Percentiles rank a stretch among this genome's conserved stretches.
Conservation (phyloP, 2,329 filamentous ascomycete species). For the Fusarium nanum region DNA sequence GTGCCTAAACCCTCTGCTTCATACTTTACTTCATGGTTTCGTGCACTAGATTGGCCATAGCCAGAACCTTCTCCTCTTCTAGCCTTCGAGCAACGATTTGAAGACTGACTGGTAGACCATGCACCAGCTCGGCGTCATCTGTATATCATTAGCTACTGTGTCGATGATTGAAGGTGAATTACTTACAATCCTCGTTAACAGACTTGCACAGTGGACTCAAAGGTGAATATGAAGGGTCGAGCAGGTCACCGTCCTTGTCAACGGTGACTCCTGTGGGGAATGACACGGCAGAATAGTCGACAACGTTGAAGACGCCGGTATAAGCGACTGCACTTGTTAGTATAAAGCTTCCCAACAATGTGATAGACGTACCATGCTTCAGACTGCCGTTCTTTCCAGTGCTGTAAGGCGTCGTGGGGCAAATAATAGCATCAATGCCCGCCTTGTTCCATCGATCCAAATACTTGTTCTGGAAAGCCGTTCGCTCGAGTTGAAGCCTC, state of each 20-base stretch:
- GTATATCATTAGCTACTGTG: not conserved
- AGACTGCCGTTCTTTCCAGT: conserved; percentile 58
- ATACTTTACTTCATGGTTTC: conserved; percentile 9
- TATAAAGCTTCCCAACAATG: rapidly evolving
- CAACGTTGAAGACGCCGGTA: conserved; percentile 62
- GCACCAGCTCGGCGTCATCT: conserved; percentile 55
- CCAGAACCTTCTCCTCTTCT: conserved; percentile 56
- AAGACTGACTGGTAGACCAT: conserved; percentile 58
- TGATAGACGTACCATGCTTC: conserved; percentile 53
- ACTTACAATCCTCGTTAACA: conserved; percentile 59
- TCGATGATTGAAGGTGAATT: rapidly evolving
- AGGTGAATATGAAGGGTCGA: conserved; percentile 48
- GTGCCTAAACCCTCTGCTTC: rapidly evolving
- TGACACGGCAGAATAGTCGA: conserved; percentile 61
- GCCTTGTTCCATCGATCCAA: conserved; percentile 59
- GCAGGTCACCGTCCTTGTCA: conserved; percentile 54
- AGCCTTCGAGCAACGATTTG: conserved; percentile 58
- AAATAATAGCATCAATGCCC: conserved; percentile 71
- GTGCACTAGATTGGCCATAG: conserved; percentile 38
- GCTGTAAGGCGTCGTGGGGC: conserved; percentile 63
- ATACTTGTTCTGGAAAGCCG: conserved; percentile 59
- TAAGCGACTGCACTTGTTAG: conserved; percentile 56
- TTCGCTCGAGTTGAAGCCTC: conserved; percentile 59
- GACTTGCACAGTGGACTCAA: conserved; percentile 53
- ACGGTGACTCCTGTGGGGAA: conserved; percentile 58